A percentile compares a stretch with the other conserved stretches of the same genome.
These are phyloP conservation scores for Xylariaceae sp. DNA, from an alignment of 2,329 filamentous ascomycete species.

Conservation along the genomic window DNA sequence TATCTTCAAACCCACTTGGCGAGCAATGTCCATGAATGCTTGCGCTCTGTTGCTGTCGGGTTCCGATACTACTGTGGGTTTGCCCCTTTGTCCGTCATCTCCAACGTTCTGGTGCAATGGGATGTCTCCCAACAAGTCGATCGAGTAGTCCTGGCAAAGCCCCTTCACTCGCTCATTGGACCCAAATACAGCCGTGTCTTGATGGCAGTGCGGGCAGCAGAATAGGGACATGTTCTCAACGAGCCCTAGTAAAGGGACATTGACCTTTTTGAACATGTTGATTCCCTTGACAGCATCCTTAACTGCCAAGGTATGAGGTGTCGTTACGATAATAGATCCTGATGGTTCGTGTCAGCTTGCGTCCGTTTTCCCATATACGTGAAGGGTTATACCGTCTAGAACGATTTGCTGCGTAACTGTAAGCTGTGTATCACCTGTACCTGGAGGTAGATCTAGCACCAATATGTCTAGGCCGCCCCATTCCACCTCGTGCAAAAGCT, in stretches of 20 bases:
- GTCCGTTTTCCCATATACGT: too few species aligned
- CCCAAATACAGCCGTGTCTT: slow-evolving; percentile 79
- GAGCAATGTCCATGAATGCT: slow-evolving; percentile 76
- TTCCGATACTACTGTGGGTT: slow-evolving; percentile 88
- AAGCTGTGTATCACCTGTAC: slow-evolving; percentile 93
- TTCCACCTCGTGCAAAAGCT: slow-evolving; percentile 92
- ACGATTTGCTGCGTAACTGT: slow-evolving; percentile 95
- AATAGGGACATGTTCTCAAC: slow-evolving; percentile 93
- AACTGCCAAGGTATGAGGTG: slow-evolving; percentile 89
- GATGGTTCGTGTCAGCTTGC: slow-evolving; percentile 15
- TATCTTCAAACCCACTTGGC: slow-evolving; percentile 57
- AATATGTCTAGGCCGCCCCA: slow-evolving; percentile 91
- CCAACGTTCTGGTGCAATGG: slow-evolving; percentile 87
- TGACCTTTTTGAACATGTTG: slow-evolving; percentile 88
- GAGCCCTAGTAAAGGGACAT: slow-evolving; percentile 82
- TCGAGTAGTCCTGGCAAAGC: slow-evolving; percentile 73
- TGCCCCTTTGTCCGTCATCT: slow-evolving; percentile 84
- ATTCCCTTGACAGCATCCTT: slow-evolving; percentile 92
- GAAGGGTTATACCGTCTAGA: slow-evolving; percentile 69
- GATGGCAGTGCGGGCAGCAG: slow-evolving; percentile 77
- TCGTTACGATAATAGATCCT: slow-evolving; percentile 87
- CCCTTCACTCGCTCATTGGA: slow-evolving; percentile 67
- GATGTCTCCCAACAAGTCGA: slow-evolving; percentile 87
- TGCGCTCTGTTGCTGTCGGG: slow-evolving; percentile 75
- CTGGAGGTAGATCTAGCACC: slow-evolving; percentile 89